Conservation (phyloP, 1,139 yeast species). For the Geotrichum candidum region DNA sequence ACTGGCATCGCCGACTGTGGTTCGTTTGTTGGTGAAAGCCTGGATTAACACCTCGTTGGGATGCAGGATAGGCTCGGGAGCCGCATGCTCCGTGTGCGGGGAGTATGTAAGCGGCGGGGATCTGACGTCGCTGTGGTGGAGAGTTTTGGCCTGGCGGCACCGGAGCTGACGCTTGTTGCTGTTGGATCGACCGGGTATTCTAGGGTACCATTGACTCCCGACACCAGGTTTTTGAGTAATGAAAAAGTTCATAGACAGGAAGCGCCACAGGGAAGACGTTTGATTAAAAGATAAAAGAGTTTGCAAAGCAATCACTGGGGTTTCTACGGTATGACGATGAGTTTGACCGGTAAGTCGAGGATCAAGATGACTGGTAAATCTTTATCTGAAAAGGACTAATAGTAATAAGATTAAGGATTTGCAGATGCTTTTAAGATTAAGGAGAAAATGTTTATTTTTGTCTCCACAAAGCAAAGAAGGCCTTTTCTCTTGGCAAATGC, state of each 20-base stretch:
- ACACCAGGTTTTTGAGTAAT: background rate
- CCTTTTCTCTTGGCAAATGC: background rate
- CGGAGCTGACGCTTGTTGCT: background rate
- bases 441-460: background rate
- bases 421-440: background rate
- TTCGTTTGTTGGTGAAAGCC: background rate
- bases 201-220: background rate
- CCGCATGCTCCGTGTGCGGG: background rate
- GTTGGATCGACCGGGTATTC: background rate
- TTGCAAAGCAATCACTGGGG: background rate
- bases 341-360: background rate
- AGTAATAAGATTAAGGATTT: background rate
- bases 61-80: constrained; percentile 1
- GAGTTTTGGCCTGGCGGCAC: background rate
- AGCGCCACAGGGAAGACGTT: background rate
- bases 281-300: background rate
- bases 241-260: background rate
- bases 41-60: constrained; percentile 8
- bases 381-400: background rate
- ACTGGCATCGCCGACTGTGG: background rate
- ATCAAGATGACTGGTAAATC: background rate
- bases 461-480: background rate
- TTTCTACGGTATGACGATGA: background rate
- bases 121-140: background rate
- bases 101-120: background rate